Evolutionary conservation across 345 rosid species (phyloP), one percentile per base, ranked within the genome.

Genomic region (Citrus reticulata): DNA sequence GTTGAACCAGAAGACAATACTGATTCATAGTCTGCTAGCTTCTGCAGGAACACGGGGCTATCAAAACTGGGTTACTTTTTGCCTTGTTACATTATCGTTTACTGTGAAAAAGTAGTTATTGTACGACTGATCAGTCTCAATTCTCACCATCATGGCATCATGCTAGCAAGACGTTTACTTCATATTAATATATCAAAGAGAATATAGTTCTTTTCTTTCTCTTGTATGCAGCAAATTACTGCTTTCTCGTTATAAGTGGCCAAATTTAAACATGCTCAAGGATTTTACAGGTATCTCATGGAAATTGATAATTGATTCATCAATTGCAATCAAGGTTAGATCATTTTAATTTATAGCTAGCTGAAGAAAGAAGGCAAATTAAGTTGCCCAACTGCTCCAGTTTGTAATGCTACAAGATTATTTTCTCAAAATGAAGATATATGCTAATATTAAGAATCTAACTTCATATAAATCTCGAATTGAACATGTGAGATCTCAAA

Each of bases 1-100:
- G 35, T n/a, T 4, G 74, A 75, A 27, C 10, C 74, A 70, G 79
- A 84, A 76, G 74, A 32, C 2, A 54, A 17, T 16, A 2, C 46
- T 2, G 40, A 32, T 64, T 30, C 68, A 11, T 64, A 34, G 62
- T 9, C 29, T n/a, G 58, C 58, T 24, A 22, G 13, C 27, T 64
- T 32, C 40, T 14, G 17, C n/a, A 32, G 22, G 10, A 64, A 32
- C 40, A 30, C 10, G 39, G 34, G n/a, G 68, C n/a, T 7, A 32
- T 64, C 39, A 6, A 14, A 63, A 30, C 16, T 29, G 32, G 68
- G 22, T 63, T 63, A 14, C 17, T 30, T 25, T 29, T 63, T 29
- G 68, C 39, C n/a, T 16, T 63, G 20, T 16, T 63, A 34, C 68
- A 62, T 25, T 63, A 13, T 46, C 51, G 7, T 6, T 29, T 30